These are phyloP conservation scores for Pistacia vera DNA, from an alignment of 345 rosid genomes.

Conservation along the genomic window DNA sequence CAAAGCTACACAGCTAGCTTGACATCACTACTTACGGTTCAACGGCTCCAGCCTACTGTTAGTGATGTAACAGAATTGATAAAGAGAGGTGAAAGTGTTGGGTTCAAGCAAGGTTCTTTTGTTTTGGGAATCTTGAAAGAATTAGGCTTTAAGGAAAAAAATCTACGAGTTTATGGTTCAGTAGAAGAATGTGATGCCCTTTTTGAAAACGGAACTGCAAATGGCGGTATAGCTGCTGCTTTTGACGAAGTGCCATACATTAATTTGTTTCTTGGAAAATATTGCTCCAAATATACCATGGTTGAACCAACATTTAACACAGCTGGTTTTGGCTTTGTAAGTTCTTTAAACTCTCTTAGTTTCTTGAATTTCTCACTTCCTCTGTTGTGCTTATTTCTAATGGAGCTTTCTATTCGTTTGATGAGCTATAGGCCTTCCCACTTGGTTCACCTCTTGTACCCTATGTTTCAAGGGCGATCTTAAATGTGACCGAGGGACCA, in stretches of 20 bases:
- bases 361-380: not conserved
- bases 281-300: conserved; percentile 39
- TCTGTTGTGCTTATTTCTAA: no score
- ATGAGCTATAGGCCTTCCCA: conserved; percentile 35
- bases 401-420: not conserved
- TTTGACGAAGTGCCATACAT: conserved; percentile 40
- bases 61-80: conserved; percentile 41
- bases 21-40: conserved; percentile 55
- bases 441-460: conserved; percentile 42
- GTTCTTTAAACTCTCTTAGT: not conserved
- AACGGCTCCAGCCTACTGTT: conserved; percentile 48
- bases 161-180: conserved; percentile 9
- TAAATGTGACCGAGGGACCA: conserved; percentile 37
- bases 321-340: conserved; percentile 52
- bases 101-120: conserved; percentile 42
- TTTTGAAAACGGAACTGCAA: conserved; percentile 31
- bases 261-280: conserved; percentile 38
- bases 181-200: conserved; percentile 31
- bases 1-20: conserved; percentile 83
- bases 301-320: conserved; percentile 31
- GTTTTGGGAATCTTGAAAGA: conserved; percentile 31
- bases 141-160: conserved; percentile 21
- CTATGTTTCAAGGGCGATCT: conserved; percentile 46
- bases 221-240: conserved; percentile 42
- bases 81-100: conserved; percentile 37